Percentiles rank a stretch among this genome's conserved stretches.
Conservation (phyloP, 495 filamentous ascomycete genomes). For the Cenococcum geophilum region DNA sequence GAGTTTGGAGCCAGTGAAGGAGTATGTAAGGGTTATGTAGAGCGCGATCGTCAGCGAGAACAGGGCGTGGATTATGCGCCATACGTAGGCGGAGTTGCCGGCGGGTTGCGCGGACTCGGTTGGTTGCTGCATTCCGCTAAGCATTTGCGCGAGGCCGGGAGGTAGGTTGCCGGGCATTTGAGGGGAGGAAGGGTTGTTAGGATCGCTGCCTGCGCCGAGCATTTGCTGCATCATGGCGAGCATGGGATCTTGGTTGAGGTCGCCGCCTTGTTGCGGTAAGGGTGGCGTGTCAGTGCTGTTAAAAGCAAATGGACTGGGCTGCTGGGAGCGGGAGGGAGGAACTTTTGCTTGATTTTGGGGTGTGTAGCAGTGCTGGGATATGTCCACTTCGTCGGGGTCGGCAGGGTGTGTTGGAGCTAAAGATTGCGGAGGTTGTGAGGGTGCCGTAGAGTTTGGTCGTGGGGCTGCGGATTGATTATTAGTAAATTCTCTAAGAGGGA, state of each 20-base stretch:
- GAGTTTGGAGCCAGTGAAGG: conserved; percentile 51
- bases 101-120: conserved; percentile 34
- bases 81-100: conserved; percentile 52
- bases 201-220: conserved; percentile 42
- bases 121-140: conserved; percentile 35
- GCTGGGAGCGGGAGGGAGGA: conserved; percentile 8
- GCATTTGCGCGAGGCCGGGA: conserved; percentile 43
- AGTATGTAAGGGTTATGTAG: conserved; percentile 60
- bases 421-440: conserved; percentile 5
- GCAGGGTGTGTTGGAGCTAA: conserved; percentile 1
- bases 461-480: background rate
- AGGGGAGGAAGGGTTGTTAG: conserved; percentile 32
- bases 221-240: conserved; percentile 57
- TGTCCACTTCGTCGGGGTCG: conserved; percentile 72
- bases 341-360: conserved; percentile 29
- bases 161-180: conserved; percentile 41
- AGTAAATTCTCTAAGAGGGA: background rate
- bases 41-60: conserved; percentile 65
- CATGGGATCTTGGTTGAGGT: conserved; percentile 51
- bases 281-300: conserved; percentile 26
- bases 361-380: conserved; percentile 56
- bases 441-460: background rate
- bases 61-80: conserved; percentile 69
- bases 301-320: conserved; percentile 23
- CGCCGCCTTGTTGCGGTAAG: conserved; percentile 24